phyloP scores from a whole-genome alignment of 1,284 basidiomycete species.

The Rhodotorula sp. region DNA sequence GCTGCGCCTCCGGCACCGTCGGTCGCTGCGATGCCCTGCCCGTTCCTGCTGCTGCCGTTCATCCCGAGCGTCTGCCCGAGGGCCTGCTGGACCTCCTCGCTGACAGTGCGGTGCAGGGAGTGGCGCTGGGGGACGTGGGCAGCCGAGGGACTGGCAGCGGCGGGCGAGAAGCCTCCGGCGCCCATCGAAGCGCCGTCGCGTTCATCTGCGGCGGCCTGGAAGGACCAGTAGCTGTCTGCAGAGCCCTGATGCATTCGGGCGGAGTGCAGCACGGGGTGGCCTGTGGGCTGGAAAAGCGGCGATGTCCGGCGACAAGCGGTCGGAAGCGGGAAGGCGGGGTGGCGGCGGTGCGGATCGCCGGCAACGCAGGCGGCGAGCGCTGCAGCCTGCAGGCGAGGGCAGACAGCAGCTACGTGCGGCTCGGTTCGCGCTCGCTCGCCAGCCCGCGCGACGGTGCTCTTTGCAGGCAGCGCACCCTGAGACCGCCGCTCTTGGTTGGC shows the following conservation, averaged over 20 bases:
- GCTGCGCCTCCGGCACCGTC: not conserved
- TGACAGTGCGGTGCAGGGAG: conserved; percentile 19
- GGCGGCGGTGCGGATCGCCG: too few relatives aligned
- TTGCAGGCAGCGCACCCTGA: too few relatives aligned
- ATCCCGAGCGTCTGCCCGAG: conserved; percentile 6
- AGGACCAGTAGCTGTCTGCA: conserved; percentile 25
- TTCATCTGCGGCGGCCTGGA: conserved; percentile 16
- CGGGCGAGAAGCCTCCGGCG: conserved; percentile 20
- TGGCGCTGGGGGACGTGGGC: not conserved
- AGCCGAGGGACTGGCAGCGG: not conserved
- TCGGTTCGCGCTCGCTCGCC: too few relatives aligned
- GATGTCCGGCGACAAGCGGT: too few relatives aligned
- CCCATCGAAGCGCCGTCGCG: conserved; percentile 1
- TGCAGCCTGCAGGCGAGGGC: too few relatives aligned
- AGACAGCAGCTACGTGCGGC: too few relatives aligned
- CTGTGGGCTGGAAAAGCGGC: not conserved
- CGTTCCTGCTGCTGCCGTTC: not conserved
- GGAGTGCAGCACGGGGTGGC: not conserved
- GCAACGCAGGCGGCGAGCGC: too few relatives aligned
- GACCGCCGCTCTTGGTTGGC: too few relatives aligned
- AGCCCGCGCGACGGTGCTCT: too few relatives aligned
- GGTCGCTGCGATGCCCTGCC: not conserved
- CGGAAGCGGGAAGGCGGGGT: too few relatives aligned
- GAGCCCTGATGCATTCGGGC: conserved; percentile 2
- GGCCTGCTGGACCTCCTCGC: conserved; percentile 24